These are phyloP conservation scores for Chlamydomonas sp. DNA, from an alignment of 139 green algal genomes.

Conservation along the genomic window DNA sequence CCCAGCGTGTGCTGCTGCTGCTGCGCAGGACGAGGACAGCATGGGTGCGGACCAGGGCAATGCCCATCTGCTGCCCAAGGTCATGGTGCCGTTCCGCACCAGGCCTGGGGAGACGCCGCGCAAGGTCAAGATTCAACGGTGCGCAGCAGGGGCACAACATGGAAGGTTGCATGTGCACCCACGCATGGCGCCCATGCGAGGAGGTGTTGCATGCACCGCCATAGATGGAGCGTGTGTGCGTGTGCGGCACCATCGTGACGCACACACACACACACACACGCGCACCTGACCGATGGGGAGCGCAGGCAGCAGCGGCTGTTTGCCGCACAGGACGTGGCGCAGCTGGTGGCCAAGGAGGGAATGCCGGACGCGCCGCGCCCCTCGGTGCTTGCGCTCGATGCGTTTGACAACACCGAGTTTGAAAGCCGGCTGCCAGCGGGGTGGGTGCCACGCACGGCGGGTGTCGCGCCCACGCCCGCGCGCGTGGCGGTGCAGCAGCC, in stretches of 20 bases:
- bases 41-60: conserved; percentile 12
- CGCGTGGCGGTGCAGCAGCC: background rate
- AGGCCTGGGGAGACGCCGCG: conserved; percentile 46
- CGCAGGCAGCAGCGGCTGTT: conserved; percentile 60
- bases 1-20: background rate
- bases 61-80: conserved; percentile 49
- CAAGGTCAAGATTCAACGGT: conserved; percentile 62
- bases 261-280: too few relatives aligned
- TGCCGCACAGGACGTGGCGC: conserved; percentile 42
- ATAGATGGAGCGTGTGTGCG: too few relatives aligned
- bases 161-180: too few relatives aligned
- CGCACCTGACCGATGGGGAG: background rate
- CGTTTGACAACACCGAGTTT: conserved; percentile 66
- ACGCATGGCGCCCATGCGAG: too few relatives aligned
- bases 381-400: conserved; percentile 26
- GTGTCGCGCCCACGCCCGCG: conserved; percentile 24
- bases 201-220: too few relatives aligned
- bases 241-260: too few relatives aligned
- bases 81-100: conserved; percentile 55
- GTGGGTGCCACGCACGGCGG: conserved; percentile 51
- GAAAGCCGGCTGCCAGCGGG: conserved; percentile 46
- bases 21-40: background rate
- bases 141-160: background rate
- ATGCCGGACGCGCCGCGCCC: conserved; percentile 1
- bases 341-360: conserved; percentile 36